Percentiles rank a stretch among this genome's conserved stretches.
These are phyloP conservation scores for Stramenopiles sp. DNA, from an alignment of 352 stramenopile genomes.

Conservation along the genomic window DNA sequence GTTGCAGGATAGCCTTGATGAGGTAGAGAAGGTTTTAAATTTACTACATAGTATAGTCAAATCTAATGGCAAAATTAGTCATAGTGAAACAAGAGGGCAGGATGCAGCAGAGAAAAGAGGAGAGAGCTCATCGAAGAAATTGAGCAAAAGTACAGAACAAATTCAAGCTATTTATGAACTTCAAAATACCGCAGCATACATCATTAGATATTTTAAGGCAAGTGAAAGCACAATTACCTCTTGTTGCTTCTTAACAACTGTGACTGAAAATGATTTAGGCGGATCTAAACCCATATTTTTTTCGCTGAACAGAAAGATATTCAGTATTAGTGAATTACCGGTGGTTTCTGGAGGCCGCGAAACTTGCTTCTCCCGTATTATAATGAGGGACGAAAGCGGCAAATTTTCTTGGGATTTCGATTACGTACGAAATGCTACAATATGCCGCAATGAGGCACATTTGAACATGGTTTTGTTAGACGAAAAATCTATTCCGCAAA, in stretches of 20 bases:
- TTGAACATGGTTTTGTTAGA: too few relatives aligned
- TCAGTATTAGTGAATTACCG: background rate
- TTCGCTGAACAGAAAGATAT: background rate
- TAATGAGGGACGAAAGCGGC: background rate
- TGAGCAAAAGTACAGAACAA: background rate
- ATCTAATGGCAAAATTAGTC: background rate
- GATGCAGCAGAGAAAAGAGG: too few relatives aligned
- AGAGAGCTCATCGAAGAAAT: background rate
- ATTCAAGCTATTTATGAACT: background rate
- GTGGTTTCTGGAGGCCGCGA: background rate
- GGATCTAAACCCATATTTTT: background rate
- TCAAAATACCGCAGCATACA: background rate
- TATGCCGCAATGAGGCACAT: too few relatives aligned
- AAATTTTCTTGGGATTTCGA: background rate
- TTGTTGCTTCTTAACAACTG: background rate
- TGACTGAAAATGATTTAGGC: background rate
- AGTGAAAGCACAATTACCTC: background rate
- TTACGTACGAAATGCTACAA: background rate
- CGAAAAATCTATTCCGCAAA: too few relatives aligned
- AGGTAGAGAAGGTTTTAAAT: background rate
- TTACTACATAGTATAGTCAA: too few relatives aligned
- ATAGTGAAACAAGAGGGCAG: too few relatives aligned
- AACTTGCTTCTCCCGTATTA: background rate
- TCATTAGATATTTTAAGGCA: background rate
- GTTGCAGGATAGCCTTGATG: background rate